Evolutionary conservation across 331 rosid species (phyloP), one percentile per base, ranked within the genome.

Genomic region (Erythrophleum ivorense): DNA sequence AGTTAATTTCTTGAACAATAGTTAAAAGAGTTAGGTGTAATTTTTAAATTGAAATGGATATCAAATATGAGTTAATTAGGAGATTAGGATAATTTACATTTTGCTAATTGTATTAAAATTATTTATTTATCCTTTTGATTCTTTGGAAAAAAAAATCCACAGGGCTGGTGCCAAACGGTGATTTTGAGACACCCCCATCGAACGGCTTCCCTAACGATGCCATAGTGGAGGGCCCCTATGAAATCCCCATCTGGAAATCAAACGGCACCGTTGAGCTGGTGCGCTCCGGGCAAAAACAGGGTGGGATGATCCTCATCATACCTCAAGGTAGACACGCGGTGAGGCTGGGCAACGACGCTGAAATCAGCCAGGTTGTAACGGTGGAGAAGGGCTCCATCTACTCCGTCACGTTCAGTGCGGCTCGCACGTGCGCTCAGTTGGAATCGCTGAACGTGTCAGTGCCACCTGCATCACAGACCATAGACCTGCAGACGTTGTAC

Each of bases 321-420:
- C 99, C 99, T 0, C 89, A 96, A 29, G 99, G 99, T 73, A 91
- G 88, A 75, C 98, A 96, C 89, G 99, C 98, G 1, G 94, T 89
- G 48, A 80, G 98, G 73, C 80, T 96, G 0, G 99, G 99, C 0
- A 96, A 96, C 77, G 99, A 96, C 86, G 99, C 99, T 0, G 97
- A 94, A 86, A 89, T 96, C 71, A 86, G 92, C 85, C 99, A 96
- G 54, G 92, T 84, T 1, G 34, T 96, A 19, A 62, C 78, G 58
- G 97, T 92, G 36, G 98, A 96, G 77, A 94, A 92, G 45, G 99
- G 98, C 2, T 88, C 94, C 0, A 7, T 87, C 16, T 96, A 94
- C 84, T 89, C 99, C 0, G 83, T 96, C 19, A 94, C 99, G 4
- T 95, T 95, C 73, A 93, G 99, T 33, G 98, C 99, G 72, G 96